Percentiles rank a stretch among this genome's conserved stretches.
phyloP scores from a whole-genome alignment of 176 grass and related monocot species.

The Oryza coarctata region DNA sequence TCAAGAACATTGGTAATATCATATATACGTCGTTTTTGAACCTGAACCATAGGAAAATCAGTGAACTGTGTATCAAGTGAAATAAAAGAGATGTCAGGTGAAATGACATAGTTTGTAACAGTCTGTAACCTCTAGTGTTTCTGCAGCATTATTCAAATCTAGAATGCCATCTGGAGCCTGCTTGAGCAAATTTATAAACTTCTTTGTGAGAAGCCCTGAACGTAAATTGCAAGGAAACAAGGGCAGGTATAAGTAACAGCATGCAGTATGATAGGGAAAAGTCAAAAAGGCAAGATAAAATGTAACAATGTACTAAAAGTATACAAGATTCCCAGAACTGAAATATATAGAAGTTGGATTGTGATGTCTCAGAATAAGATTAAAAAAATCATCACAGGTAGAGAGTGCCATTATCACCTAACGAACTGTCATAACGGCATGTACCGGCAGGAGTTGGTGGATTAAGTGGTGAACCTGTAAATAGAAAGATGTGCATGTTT shows the following conservation, averaged over 20 bases:
- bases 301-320: not conserved
- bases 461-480: slow-evolving; percentile 64
- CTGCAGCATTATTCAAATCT: slow-evolving; percentile 99
- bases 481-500: slow-evolving; percentile 24
- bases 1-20: slow-evolving; percentile 99
- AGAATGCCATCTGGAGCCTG: slow-evolving; percentile 86
- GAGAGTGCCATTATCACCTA: slow-evolving; percentile 58
- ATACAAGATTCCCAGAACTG: not conserved
- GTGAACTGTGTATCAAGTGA: slow-evolving; percentile 8
- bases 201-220: slow-evolving; percentile 94
- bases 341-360: slow-evolving; percentile 1
- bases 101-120: slow-evolving; percentile 12
- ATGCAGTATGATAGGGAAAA: slow-evolving; percentile 3
- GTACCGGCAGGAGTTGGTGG: slow-evolving; percentile 72
- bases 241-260: slow-evolving; percentile 32
- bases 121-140: slow-evolving; percentile 73
- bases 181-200: slow-evolving; percentile 93
- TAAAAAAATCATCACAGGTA: not conserved
- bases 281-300: slow-evolving; percentile 7
- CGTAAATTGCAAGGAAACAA: slow-evolving; percentile 23
- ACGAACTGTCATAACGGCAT: slow-evolving; percentile 93
- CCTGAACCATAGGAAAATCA: slow-evolving; percentile 50
- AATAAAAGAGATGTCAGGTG: not conserved
- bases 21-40: slow-evolving; percentile 99
- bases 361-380: not conserved